phyloP scores from a whole-genome alignment of 345 rosid species.

The Mercurialis annua region DNA sequence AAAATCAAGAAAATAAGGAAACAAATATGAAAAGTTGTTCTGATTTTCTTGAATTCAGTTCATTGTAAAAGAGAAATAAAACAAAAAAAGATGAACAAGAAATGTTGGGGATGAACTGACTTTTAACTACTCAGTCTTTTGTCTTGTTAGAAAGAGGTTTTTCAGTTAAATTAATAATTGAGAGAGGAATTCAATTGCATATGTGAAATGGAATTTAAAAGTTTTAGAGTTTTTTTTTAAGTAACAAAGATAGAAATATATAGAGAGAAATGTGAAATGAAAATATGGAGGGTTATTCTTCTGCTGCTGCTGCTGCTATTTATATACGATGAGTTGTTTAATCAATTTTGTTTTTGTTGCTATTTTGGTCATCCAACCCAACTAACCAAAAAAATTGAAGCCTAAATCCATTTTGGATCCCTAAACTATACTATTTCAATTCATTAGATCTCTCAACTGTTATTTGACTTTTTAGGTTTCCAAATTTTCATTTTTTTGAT shows the following conservation, averaged over 20 bases:
- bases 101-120: slow-evolving; percentile 14
- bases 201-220: not conserved
- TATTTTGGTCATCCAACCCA: not conserved
- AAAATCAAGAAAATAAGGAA: not conserved
- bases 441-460: too few relatives aligned
- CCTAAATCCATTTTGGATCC: too few relatives aligned
- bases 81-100: slow-evolving; percentile 3
- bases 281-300: not conserved
- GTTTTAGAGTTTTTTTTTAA: not conserved
- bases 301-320: not conserved
- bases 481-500: too few relatives aligned
- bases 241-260: not conserved
- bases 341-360: not conserved
- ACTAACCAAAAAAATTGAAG: too few relatives aligned
- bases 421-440: too few relatives aligned
- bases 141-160: not conserved
- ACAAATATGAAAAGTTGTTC: not conserved
- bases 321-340: not conserved
- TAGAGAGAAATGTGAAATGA: not conserved
- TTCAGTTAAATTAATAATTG: not conserved
- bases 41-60: not conserved
- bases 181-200: not conserved
- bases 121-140: slow-evolving; percentile 14
- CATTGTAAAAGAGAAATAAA: not conserved
- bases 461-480: too few relatives aligned